phyloP scores from a whole-genome alignment of 257 asterid genomes.

The Paulownia fortunei region DNA sequence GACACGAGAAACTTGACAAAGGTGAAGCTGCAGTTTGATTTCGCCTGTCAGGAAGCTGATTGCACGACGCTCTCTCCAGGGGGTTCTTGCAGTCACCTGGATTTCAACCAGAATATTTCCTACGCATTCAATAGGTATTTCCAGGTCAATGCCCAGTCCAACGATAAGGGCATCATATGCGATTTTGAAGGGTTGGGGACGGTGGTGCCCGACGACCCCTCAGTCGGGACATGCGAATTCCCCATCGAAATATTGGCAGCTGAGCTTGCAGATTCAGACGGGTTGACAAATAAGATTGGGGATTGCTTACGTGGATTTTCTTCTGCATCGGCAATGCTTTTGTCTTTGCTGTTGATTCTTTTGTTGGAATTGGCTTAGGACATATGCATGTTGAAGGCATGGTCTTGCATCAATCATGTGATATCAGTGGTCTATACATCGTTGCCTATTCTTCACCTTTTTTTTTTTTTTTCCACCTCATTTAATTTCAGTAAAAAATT shows the following conservation, averaged over 20 bases:
- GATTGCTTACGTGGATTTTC: not conserved
- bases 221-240: constrained; percentile 29
- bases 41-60: constrained; percentile 41
- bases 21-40: not conserved
- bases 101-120: constrained; percentile 35
- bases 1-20: not conserved
- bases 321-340: not conserved
- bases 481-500: too few relatives aligned
- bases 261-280: not conserved
- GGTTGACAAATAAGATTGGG: not conserved
- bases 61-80: constrained; percentile 50
- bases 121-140: constrained; percentile 58
- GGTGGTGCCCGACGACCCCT: constrained; percentile 40
- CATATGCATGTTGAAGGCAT: not conserved
- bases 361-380: not conserved
- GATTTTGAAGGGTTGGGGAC: constrained; percentile 42
- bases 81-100: constrained; percentile 45
- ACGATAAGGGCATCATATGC: constrained; percentile 29
- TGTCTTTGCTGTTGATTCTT: not conserved
- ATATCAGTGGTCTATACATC: too few relatives aligned
- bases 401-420: too few relatives aligned
- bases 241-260: constrained; percentile 33
- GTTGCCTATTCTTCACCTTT: too few relatives aligned
- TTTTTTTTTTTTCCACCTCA: too few relatives aligned
- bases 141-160: constrained; percentile 43